phyloP scores from a whole-genome alignment of 31 red algal genomes.

The Odonthalia washingtoniensis region DNA sequence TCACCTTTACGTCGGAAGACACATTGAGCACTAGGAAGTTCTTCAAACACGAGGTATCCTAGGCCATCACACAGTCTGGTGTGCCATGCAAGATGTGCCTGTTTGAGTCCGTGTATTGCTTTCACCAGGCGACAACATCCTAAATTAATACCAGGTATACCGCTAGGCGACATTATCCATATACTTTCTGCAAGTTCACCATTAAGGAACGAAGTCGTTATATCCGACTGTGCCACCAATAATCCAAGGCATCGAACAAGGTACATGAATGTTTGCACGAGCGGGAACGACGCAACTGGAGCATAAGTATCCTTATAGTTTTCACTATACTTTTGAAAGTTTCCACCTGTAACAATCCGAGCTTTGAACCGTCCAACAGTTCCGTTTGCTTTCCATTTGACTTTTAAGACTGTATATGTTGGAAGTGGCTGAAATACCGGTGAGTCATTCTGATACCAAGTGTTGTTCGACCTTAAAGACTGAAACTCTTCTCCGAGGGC shows the following conservation, averaged over 20 bases:
- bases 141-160: neutral
- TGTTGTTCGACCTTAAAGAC: neutral
- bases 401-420: constrained; percentile 33
- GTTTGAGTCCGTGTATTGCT: constrained; percentile 13
- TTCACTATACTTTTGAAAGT: constrained; percentile 19
- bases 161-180: neutral
- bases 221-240: neutral
- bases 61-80: neutral
- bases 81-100: constrained; percentile 7
- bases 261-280: neutral
- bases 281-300: neutral
- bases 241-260: neutral
- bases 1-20: neutral
- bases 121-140: neutral
- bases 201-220: constrained; percentile 9
- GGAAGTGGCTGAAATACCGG: constrained; percentile 16
- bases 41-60: neutral
- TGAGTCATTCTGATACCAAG: neutral
- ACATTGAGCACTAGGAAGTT: constrained; percentile 15
- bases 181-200: neutral
- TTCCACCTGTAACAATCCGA: constrained; percentile 41
- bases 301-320: constrained; percentile 26
- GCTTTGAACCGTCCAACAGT: constrained; percentile 15
- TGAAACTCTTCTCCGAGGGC: neutral
- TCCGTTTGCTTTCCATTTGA: constrained; percentile 13